Conservation (phyloP, 768 basidiomycete species). For the Amyloporia xantha region DNA sequence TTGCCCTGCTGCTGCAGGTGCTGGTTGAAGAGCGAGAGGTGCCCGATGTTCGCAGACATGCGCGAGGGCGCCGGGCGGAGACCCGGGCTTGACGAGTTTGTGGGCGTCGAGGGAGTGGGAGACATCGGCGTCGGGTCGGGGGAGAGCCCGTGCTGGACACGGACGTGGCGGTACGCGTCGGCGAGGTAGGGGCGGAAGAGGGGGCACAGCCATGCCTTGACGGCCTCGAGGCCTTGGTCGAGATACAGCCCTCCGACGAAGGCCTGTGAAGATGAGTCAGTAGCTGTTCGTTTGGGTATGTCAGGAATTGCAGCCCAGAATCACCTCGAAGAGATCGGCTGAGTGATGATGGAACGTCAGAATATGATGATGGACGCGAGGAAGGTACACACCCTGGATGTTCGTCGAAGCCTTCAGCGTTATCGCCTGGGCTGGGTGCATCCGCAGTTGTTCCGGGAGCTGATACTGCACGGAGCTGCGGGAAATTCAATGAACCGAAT, state of each 20-base stretch:
- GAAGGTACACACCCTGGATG: conserved; percentile 55
- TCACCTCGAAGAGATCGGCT: conserved; percentile 80
- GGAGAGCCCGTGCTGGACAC: conserved; percentile 60
- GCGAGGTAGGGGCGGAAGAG: conserved; percentile 59
- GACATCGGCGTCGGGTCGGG: conserved; percentile 30
- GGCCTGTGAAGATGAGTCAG: conserved; percentile 36
- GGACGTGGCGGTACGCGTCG: conserved; percentile 57
- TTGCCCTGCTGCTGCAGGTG: conserved; percentile 51
- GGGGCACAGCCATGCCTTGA: conserved; percentile 50
- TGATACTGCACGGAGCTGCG: conserved; percentile 56
- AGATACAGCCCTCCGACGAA: conserved; percentile 74
- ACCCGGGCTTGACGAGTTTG: conserved; percentile 9
- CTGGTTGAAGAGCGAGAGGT: conserved; percentile 79
- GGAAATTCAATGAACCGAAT: too few relatives aligned
- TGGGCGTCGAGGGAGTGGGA: too few relatives aligned
- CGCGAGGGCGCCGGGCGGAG: conserved; percentile 17
- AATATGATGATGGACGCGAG: neutral
- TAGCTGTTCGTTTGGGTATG: too few relatives aligned
- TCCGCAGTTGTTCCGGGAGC: conserved; percentile 51
- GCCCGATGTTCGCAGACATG: conserved; percentile 39
- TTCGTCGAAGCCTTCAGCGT: conserved; percentile 61
- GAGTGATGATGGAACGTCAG: conserved; percentile 8
- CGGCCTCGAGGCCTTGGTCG: conserved; percentile 57
- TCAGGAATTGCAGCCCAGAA: conserved; percentile 7
- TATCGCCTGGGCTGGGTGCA: conserved; percentile 70